Percentiles rank a stretch among this genome's conserved stretches.
phyloP scores from a whole-genome alignment of 805 yeast species.

The Debaryomyces prosopidis region DNA sequence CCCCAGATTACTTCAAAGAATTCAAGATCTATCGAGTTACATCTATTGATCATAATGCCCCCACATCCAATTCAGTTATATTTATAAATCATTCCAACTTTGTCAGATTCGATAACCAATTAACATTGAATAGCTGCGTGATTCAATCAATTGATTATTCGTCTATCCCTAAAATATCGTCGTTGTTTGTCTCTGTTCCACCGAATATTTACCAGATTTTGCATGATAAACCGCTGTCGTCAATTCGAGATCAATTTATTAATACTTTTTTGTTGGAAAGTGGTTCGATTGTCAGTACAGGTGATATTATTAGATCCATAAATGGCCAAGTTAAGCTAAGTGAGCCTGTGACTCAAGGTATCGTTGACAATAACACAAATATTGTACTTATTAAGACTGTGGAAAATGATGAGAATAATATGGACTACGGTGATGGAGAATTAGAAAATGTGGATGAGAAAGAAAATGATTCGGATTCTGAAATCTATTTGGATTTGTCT shows the following conservation, averaged over 20 bases:
- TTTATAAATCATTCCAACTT: conserved; percentile 41
- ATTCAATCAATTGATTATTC: conserved; percentile 32
- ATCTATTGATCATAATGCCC: conserved; percentile 21
- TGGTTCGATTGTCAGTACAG: conserved; percentile 37
- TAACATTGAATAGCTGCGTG: conserved; percentile 44
- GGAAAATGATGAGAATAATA: conserved; percentile 7
- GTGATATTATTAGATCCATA: conserved; percentile 42
- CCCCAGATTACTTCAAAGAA: conserved; percentile 34
- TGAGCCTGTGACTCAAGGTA: conserved; percentile 77
- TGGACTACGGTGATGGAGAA: conserved; percentile 4
- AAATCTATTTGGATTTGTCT: conserved; percentile 27
- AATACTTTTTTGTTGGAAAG: conserved; percentile 20
- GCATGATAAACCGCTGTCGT: conserved; percentile 25
- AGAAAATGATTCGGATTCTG: conserved; percentile 9
- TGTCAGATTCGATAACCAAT: conserved; percentile 27
- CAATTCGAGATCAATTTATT: conserved; percentile 35
- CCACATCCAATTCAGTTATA: conserved; percentile 28
- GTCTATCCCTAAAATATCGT: conserved; percentile 40
- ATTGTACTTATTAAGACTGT: conserved; percentile 49
- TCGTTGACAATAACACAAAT: conserved; percentile 45
- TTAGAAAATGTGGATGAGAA: conserved; percentile 6
- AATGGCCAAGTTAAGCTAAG: conserved; percentile 58
- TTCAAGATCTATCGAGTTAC: conserved; percentile 38
- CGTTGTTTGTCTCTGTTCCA: conserved; percentile 51
- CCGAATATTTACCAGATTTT: conserved; percentile 37